phyloP scores from a whole-genome alignment of 805 yeast species.

The Candida lessepsii region DNA sequence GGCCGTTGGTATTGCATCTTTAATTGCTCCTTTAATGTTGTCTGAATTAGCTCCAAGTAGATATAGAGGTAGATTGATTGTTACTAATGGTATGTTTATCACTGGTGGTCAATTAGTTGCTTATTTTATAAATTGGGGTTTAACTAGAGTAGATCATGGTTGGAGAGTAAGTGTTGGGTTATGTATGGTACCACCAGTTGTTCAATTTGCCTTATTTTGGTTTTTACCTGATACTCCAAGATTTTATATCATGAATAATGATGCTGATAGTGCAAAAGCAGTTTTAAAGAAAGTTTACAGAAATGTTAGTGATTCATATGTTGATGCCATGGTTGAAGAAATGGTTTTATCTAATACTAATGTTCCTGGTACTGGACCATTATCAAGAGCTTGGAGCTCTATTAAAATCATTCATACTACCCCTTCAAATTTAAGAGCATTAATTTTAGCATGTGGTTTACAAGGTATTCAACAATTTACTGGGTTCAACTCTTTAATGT shows the following conservation, averaged over 20 bases:
- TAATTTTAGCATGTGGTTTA: slow-evolving; percentile 85
- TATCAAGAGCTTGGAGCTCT: slow-evolving; percentile 56
- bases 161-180: slow-evolving; percentile 94
- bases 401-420: slow-evolving; percentile 60
- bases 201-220: slow-evolving; percentile 72
- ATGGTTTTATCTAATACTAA: slow-evolving; percentile 47
- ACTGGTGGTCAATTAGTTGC: slow-evolving; percentile 96
- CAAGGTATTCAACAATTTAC: slow-evolving; percentile 97
- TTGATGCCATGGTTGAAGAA: slow-evolving; percentile 68
- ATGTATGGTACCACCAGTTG: slow-evolving; percentile 80
- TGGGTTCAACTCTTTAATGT: slow-evolving; percentile 95
- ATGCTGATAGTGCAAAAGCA: slow-evolving; percentile 59
- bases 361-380: slow-evolving; percentile 40
- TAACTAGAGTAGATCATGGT: slow-evolving; percentile 70
- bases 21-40: slow-evolving; percentile 91
- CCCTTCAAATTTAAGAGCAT: slow-evolving; percentile 84
- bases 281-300: slow-evolving; percentile 66
- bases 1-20: slow-evolving; percentile 94
- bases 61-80: slow-evolving; percentile 88
- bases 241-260: slow-evolving; percentile 71
- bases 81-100: slow-evolving; percentile 82
- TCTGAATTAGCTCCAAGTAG: slow-evolving; percentile 89
- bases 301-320: slow-evolving; percentile 60
- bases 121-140: slow-evolving; percentile 89
- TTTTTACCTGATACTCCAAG: slow-evolving; percentile 97